These are phyloP conservation scores for Ajuga chamaepitys DNA, from an alignment of 257 asterid genomes.

Conservation along the genomic window DNA sequence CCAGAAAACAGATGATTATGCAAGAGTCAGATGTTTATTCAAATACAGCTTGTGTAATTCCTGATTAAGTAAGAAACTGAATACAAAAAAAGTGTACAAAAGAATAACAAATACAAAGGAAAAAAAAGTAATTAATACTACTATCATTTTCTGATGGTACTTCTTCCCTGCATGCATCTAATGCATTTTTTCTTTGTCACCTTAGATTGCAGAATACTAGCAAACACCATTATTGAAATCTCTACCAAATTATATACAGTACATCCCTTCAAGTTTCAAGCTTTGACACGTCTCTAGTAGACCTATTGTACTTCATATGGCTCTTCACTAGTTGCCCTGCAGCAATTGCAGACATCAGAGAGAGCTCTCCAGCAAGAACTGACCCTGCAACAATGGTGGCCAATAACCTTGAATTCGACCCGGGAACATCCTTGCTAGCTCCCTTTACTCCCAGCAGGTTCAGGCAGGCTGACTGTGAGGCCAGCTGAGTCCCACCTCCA, in stretches of 20 bases:
- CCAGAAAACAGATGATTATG: no score
- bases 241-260: background rate
- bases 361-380: slow-evolving; percentile 41
- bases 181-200: background rate
- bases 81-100: no score
- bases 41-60: no score
- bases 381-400: slow-evolving; percentile 37
- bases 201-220: no score
- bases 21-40: no score
- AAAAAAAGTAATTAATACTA: no score
- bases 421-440: slow-evolving; percentile 35
- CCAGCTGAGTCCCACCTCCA: slow-evolving; percentile 40
- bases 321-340: slow-evolving; percentile 34
- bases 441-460: slow-evolving; percentile 48
- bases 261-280: background rate
- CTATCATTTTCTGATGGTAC: no score
- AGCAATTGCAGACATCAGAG: slow-evolving; percentile 40
- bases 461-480: slow-evolving; percentile 45
- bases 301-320: slow-evolving; percentile 44
- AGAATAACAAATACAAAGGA: no score
- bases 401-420: slow-evolving; percentile 31
- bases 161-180: background rate
- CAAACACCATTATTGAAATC: no score
- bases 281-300: slow-evolving; percentile 23
- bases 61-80: no score